A percentile compares a stretch with the other conserved stretches of the same genome.
Evolutionary conservation across 768 basidiomycete genomes (phyloP).

Genomic region (Grammothele lineata): DNA sequence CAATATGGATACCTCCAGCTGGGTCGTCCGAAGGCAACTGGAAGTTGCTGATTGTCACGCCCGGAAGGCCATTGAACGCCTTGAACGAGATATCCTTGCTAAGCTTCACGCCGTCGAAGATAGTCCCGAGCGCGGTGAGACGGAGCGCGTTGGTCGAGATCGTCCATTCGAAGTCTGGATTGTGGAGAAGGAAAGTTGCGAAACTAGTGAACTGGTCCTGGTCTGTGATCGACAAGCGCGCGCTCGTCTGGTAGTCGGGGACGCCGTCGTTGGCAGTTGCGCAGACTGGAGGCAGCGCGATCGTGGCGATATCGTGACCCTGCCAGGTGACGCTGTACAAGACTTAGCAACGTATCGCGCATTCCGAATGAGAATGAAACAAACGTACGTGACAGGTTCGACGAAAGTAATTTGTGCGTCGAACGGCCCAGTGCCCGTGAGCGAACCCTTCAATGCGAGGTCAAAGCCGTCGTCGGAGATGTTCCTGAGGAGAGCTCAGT

Average conservation of each 20-base stretch:
- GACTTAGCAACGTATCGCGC: not conserved
- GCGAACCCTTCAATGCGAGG: conserved; percentile 51
- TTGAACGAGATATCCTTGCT: conserved; percentile 59
- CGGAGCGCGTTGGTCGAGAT: conserved; percentile 63
- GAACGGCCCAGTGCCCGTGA: conserved; percentile 62
- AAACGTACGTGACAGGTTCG: conserved; percentile 58
- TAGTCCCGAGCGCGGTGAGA: conserved; percentile 60
- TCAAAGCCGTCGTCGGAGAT: conserved; percentile 57
- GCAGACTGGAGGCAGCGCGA: conserved; percentile 64
- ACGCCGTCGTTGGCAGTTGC: conserved; percentile 64
- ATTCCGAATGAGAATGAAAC: no score
- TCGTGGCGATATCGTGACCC: conserved; percentile 57
- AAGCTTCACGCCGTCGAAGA: conserved; percentile 61
- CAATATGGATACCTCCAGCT: conserved; percentile 66
- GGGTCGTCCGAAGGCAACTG: conserved; percentile 63
- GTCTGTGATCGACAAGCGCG: conserved; percentile 53
- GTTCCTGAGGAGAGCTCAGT: conserved; percentile 17
- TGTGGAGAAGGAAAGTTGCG: conserved; percentile 62
- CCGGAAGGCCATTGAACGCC: conserved; percentile 68
- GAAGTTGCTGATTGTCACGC: conserved; percentile 69
- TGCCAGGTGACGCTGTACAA: conserved; percentile 68
- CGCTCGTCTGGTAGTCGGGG: conserved; percentile 54
- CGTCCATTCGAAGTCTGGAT: conserved; percentile 62
- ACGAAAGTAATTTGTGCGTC: conserved; percentile 66
- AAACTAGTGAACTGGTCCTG: conserved; percentile 56